Evolutionary conservation across 2,329 filamentous ascomycete genomes (phyloP).

Genomic region (Nigrograna mackinnonii): DNA sequence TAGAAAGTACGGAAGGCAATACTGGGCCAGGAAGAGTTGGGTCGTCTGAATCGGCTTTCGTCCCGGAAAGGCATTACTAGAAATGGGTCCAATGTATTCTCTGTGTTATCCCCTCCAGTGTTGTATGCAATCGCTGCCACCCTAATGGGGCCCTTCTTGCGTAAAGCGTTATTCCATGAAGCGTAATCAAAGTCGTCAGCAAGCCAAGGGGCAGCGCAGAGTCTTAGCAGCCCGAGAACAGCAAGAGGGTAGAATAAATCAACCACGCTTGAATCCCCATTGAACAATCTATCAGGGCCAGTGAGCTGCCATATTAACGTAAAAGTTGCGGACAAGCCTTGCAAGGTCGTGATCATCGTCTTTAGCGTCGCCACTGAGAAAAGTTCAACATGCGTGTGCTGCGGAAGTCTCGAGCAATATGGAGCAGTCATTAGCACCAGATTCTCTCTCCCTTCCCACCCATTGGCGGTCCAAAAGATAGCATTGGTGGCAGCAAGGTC

Average conservation of each 20-base stretch:
- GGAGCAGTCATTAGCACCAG: slow-evolving; percentile 3
- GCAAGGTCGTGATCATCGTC: slow-evolving; percentile 3
- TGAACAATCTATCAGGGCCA: background rate
- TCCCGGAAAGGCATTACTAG: background rate
- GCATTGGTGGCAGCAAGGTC: slow-evolving; percentile 34
- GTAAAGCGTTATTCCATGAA: background rate
- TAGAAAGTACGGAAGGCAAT: background rate
- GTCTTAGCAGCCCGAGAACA: slow-evolving; percentile 9
- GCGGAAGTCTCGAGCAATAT: background rate
- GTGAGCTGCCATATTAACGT: background rate
- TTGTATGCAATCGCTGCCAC: background rate
- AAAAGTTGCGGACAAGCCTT: slow-evolving; percentile 3
- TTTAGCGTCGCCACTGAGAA: slow-evolving; percentile 1
- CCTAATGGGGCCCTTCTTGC: background rate
- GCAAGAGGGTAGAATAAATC: slow-evolving; percentile 5
- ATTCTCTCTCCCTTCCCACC: slow-evolving; percentile 7
- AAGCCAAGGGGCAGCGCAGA: slow-evolving; percentile 10
- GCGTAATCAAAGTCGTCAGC: slow-evolving; percentile 7
- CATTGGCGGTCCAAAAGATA: slow-evolving; percentile 31
- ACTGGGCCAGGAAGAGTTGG: background rate
- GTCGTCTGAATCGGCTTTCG: background rate
- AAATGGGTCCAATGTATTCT: background rate
- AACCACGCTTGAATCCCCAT: background rate
- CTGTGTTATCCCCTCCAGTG: background rate
- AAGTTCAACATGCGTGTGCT: background rate